phyloP scores from a whole-genome alignment of 352 stramenopile species.

The Phytopythium sindhum region DNA sequence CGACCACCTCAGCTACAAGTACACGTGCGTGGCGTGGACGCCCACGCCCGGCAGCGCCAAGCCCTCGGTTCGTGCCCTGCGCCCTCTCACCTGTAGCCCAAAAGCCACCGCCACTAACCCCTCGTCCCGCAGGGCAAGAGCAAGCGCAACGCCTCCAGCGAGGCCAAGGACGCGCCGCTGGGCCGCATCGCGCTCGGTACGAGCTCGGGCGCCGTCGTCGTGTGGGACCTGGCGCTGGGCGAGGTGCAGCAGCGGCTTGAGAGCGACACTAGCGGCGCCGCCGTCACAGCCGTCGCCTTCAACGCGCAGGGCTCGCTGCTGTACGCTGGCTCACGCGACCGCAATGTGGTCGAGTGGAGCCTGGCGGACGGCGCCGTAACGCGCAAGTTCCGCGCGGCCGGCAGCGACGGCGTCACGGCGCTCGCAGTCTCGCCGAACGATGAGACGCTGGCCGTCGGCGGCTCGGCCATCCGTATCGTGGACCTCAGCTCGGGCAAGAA shows the following conservation, averaged over 20 bases:
- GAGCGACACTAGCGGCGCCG: conserved; percentile 38
- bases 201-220: conserved; percentile 54
- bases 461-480: conserved; percentile 66
- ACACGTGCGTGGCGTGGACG: conserved; percentile 73
- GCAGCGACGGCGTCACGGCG: conserved; percentile 50
- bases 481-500: conserved; percentile 79
- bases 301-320: conserved; percentile 63
- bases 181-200: conserved; percentile 72
- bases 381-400: conserved; percentile 60
- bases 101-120: too few relatives aligned
- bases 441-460: conserved; percentile 61
- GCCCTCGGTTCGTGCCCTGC: too few relatives aligned
- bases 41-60: conserved; percentile 24
- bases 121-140: conserved; percentile 13
- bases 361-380: conserved; percentile 44
- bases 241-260: conserved; percentile 62
- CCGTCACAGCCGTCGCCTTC: conserved; percentile 67
- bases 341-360: conserved; percentile 79
- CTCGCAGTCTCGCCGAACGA: conserved; percentile 62
- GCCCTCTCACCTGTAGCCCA: too few relatives aligned
- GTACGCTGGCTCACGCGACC: conserved; percentile 68
- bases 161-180: conserved; percentile 22
- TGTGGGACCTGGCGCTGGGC: conserved; percentile 73
- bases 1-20: conserved; percentile 83
- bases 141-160: conserved; percentile 34